These are phyloP conservation scores for Chlamydomonas schloesseri DNA, from an alignment of 139 green algal genomes.

Conservation along the genomic window DNA sequence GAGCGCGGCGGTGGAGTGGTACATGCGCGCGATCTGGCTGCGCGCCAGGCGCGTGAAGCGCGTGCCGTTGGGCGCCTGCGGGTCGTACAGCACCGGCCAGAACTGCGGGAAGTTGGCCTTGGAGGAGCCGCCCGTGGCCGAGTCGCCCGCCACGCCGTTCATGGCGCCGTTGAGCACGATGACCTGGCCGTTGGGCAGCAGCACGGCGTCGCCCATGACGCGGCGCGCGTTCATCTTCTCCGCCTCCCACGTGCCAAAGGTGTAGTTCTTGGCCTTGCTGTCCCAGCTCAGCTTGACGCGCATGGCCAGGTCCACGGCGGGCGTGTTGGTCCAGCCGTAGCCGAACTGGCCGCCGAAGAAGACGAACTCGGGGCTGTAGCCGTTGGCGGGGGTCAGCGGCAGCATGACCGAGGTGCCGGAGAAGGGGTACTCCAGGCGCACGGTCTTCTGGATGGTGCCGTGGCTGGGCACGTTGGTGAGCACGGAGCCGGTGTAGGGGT, in stretches of 20 bases:
- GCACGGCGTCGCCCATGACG: slow-evolving; percentile 51
- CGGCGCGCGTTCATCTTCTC: slow-evolving; percentile 47
- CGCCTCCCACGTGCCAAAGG: slow-evolving; percentile 31
- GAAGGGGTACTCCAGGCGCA: slow-evolving; percentile 55
- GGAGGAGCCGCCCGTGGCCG: slow-evolving; percentile 38
- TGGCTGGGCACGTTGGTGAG: slow-evolving; percentile 11
- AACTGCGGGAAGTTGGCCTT: slow-evolving; percentile 52
- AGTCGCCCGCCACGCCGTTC: slow-evolving; percentile 53
- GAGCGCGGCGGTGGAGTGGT: slow-evolving; percentile 54
- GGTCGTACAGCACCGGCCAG: slow-evolving; percentile 52
- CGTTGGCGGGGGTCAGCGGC: slow-evolving; percentile 41
- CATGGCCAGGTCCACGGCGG: slow-evolving; percentile 21
- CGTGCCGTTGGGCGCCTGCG: slow-evolving; percentile 3
- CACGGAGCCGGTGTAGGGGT: slow-evolving; percentile 26
- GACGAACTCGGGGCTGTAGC: slow-evolving; percentile 53
- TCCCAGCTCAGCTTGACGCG: background rate
- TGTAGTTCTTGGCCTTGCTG: slow-evolving; percentile 15
- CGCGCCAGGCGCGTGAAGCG: slow-evolving; percentile 36
- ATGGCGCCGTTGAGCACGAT: slow-evolving; percentile 41
- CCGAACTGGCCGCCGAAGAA: slow-evolving; percentile 49
- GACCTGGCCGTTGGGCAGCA: slow-evolving; percentile 51
- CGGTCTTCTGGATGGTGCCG: slow-evolving; percentile 1
- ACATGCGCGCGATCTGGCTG: slow-evolving; percentile 47
- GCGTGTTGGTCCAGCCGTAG: slow-evolving; percentile 35
- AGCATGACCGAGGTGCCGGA: slow-evolving; percentile 44